These are phyloP conservation scores for Aspergillus asperescens DNA, from an alignment of 495 filamentous ascomycete species.

Conservation along the genomic window DNA sequence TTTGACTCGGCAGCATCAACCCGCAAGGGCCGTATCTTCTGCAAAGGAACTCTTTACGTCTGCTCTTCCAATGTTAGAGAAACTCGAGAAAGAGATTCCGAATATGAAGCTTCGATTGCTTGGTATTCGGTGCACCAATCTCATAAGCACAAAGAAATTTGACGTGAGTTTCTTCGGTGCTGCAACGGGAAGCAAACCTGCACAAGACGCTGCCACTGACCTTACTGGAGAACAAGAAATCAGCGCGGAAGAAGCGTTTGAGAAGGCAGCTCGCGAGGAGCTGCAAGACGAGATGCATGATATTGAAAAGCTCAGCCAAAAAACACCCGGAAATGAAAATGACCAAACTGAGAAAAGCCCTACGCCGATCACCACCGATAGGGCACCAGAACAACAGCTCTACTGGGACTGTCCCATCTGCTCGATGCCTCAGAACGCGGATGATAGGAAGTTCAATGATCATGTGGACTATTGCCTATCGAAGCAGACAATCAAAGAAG, in stretches of 20 bases:
- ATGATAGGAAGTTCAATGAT: constrained; percentile 79
- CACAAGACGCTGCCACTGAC: neutral
- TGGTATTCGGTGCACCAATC: constrained; percentile 79
- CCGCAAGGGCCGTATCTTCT: constrained; percentile 61
- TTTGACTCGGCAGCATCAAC: constrained; percentile 70
- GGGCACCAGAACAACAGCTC: constrained; percentile 27
- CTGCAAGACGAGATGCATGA: constrained; percentile 60
- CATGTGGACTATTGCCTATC: constrained; percentile 95
- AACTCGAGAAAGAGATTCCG: constrained; percentile 81
- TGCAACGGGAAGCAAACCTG: constrained; percentile 19
- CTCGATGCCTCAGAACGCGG: constrained; percentile 60
- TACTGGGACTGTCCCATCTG: constrained; percentile 91
- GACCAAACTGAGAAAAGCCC: neutral
- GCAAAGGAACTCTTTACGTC: constrained; percentile 82
- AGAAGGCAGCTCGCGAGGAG: constrained; percentile 59
- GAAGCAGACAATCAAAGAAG: constrained; percentile 75
- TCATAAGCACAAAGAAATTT: constrained; percentile 77
- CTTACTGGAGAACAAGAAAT: constrained; percentile 54
- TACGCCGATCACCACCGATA: neutral
- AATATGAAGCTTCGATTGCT: constrained; percentile 78
- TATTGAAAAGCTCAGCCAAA: constrained; percentile 59
- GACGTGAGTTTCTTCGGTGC: constrained; percentile 76
- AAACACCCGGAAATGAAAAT: constrained; percentile 26
- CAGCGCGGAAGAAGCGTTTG: constrained; percentile 65
- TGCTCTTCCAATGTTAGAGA: constrained; percentile 74